A percentile compares a stretch with the other conserved stretches of the same genome.
These are phyloP conservation scores for Paratinospora sagittata DNA, from an alignment of 164 flowering plant species.

Conservation along the genomic window DNA sequence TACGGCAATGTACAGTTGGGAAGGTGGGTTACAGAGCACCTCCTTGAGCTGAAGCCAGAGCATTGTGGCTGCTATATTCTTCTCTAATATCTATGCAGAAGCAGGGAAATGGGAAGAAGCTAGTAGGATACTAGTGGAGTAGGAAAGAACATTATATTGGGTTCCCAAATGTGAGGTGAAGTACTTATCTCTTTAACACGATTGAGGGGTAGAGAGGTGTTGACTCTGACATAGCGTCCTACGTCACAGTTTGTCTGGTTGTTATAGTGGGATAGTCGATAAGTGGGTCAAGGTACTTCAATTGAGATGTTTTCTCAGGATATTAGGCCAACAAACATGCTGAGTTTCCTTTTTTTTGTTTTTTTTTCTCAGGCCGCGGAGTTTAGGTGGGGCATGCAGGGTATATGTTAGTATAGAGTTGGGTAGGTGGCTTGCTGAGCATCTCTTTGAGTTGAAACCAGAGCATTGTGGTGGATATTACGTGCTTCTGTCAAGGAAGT, in stretches of 20 bases:
- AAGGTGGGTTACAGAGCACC: slow-evolving; percentile 5
- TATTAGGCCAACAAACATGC: slow-evolving; percentile 1
- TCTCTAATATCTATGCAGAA: slow-evolving; percentile 15
- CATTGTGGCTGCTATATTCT: slow-evolving; percentile 11
- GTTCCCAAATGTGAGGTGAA: slow-evolving; percentile 9
- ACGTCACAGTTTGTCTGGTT: slow-evolving; percentile 6
- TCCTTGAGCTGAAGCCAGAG: slow-evolving; percentile 12
- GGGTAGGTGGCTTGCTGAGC: slow-evolving; percentile 8
- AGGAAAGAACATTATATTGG: slow-evolving; percentile 11
- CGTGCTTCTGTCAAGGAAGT: slow-evolving; percentile 10
- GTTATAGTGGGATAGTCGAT: slow-evolving; percentile 7
- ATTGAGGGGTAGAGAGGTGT: background rate
- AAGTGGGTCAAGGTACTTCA: background rate
- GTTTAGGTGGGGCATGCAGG: slow-evolving; percentile 2
- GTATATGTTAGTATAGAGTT: background rate
- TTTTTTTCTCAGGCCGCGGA: slow-evolving; percentile 7
- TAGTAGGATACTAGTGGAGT: slow-evolving; percentile 10
- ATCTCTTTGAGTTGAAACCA: slow-evolving; percentile 9
- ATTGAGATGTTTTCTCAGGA: slow-evolving; percentile 4
- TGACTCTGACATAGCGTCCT: slow-evolving; percentile 2
- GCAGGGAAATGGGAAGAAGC: slow-evolving; percentile 18
- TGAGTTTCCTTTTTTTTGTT: no score
- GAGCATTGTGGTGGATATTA: slow-evolving; percentile 11
- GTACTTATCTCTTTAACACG: background rate
- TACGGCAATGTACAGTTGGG: slow-evolving; percentile 3